Evolutionary conservation across 192 early-diverging fungal species (phyloP), one percentile per base, ranked within the genome.

Genomic region (Umbelopsis sp.): DNA sequence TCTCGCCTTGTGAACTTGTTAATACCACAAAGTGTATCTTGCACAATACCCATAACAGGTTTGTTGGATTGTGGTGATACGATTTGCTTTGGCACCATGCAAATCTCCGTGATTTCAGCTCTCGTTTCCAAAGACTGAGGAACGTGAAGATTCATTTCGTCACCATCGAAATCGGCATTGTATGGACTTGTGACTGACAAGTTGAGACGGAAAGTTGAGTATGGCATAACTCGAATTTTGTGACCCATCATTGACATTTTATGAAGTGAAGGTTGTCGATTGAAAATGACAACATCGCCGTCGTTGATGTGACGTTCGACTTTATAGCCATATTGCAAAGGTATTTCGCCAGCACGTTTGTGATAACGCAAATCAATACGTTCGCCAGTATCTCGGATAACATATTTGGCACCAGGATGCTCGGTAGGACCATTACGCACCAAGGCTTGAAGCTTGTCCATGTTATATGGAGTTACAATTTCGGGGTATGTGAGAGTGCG

Each of bases 211-310:
- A 99, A 99, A 10, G 97, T 99, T 26, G 96, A 98, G 82, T 96
- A 98, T 4, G 97, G 97, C 97, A 99, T 98, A 44, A 99, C 94
- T 71, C 93, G 92, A 66, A 97, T 93, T 41, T 87, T 83, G 80
- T 99, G 97, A 9, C 96, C 97, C 97, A 99, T 99, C 97, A 99
- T 99, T 75, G 95, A 96, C 96, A 98, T 98, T 79, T 99, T 99
- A 84, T 99, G 97, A 65, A 99, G 83, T 45, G 94, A 96, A 8
- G 97, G 97, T 84, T 99, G 97, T 59, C 97, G 96, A 81, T 99
- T 99, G 87, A 99, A 99, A 74, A 99, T 97, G 69, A 99, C 91
- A 36, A 97, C 88, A 77, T 99, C 97, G 56, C 92, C 94, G 75
- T 97, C 94, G 73, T 95, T 83, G 78, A 99, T 83, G 79, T 98